Evolutionary conservation across 768 basidiomycete species (phyloP), one percentile per base, ranked within the genome.

Genomic region (Mycena amicta): DNA sequence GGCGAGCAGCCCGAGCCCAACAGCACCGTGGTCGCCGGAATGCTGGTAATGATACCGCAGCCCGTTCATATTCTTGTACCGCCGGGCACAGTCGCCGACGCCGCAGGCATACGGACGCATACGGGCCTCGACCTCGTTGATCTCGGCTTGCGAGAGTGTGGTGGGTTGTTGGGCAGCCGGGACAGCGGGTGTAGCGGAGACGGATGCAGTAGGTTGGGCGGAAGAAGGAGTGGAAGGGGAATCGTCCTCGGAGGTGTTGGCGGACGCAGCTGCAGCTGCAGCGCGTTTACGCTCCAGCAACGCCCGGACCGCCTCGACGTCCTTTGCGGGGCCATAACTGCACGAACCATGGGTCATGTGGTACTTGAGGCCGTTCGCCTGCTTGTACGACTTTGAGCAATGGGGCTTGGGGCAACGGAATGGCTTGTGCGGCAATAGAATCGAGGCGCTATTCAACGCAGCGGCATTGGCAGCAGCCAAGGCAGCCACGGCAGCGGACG

Each of bases 21-120:
- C 81, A 5, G 90, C 89, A 3, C 96, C 96, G 72, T 98, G 97
- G 41, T 95, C 93, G 12, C 95, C 96, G 22, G 90, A 90, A 74
- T 98, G 96, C 72, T 95, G 91, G 70, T 98, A 98, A 74, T 98
- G 96, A 62, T 98, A 98, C 67, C 92, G 75, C 61, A 98, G 76
- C 0, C 96, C 96, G 72, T 98, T 98, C 95, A 98, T 96, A 70
- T 99, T 98, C 83, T 98, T 95, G 78, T 98, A 98, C 68, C 95
- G 74, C 68, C 95, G 83, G 70, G 83, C 81, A 66, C 91, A 92
- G 63, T 92, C 90, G 20, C 91, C 90, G 4, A 95, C 90, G 5
- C 92, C 89, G 65, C 95, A 98, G 0, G 92, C 90, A 69, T 91
- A 98, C 3, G 95, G 95, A 37, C 92, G 76, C 52, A 92, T 74